Conservation (phyloP, 768 basidiomycete species). For the Phlegmacium glaucopus region DNA sequence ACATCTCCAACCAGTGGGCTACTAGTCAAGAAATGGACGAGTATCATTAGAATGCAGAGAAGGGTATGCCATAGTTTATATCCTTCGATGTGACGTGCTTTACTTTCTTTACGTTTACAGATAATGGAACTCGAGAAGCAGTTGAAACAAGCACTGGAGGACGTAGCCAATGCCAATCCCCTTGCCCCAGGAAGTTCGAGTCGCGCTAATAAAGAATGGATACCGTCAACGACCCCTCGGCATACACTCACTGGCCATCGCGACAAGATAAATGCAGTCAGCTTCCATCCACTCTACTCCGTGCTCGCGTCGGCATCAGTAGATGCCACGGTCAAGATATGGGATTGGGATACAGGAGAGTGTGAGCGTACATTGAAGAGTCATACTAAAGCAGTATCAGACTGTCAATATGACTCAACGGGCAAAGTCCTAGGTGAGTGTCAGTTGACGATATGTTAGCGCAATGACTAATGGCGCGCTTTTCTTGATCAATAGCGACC, state of each 20-base stretch:
- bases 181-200: conserved; percentile 51
- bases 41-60: conserved; percentile 92
- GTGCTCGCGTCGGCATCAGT: conserved; percentile 83
- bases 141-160: conserved; percentile 76
- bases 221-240: conserved; percentile 81
- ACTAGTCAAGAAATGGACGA: conserved; percentile 98
- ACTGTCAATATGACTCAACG: conserved; percentile 86
- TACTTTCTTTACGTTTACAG: conserved; percentile 36
- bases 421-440: conserved; percentile 70
- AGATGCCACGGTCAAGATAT: conserved; percentile 87
- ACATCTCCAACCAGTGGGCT: conserved; percentile 85
- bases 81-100: not conserved
- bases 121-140: conserved; percentile 94
- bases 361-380: conserved; percentile 90
- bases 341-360: conserved; percentile 97
- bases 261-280: conserved; percentile 69
- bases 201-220: conserved; percentile 69
- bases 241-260: conserved; percentile 77
- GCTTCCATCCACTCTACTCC: conserved; percentile 86
- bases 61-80: conserved; percentile 51
- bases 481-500: conserved; percentile 41
- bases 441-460: too few species aligned
- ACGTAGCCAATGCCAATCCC: conserved; percentile 42
- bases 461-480: too few species aligned
- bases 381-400: conserved; percentile 85